A percentile compares a stretch with the other conserved stretches of the same genome.
Conservation (phyloP, 2,329 filamentous ascomycete genomes). For the Beauveria sp. region DNA sequence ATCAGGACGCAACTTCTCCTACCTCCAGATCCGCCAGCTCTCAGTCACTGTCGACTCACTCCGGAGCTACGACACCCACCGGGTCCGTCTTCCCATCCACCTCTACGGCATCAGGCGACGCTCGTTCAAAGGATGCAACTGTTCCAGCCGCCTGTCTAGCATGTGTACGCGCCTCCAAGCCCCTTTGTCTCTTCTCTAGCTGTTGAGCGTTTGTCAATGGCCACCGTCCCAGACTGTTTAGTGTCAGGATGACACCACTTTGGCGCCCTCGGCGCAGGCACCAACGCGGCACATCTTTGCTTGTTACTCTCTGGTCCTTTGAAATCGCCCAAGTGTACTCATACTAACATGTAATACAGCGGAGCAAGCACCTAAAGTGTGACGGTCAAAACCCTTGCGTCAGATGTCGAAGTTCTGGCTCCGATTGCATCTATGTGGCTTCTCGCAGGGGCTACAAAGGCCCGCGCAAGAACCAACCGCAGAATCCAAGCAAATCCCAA, state of each 20-base stretch:
- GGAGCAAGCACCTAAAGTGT: slow-evolving; percentile 66
- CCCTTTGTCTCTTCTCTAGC: background rate
- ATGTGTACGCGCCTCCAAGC: slow-evolving; percentile 38
- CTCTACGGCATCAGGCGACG: slow-evolving; percentile 16
- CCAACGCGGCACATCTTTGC: background rate
- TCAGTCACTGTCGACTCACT: background rate
- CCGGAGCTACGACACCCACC: background rate
- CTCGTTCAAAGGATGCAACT: slow-evolving; percentile 23
- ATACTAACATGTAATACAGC: slow-evolving; percentile 27
- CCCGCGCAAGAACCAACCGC: slow-evolving; percentile 28
- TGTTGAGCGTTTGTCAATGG: background rate
- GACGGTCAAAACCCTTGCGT: slow-evolving; percentile 63
- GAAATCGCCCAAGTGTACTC: background rate
- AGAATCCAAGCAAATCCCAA: slow-evolving; percentile 43
- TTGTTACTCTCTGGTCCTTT: background rate
- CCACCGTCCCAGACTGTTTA: slow-evolving; percentile 9
- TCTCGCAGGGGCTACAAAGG: slow-evolving; percentile 71
- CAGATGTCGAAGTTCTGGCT: slow-evolving; percentile 52
- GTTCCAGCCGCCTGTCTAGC: slow-evolving; percentile 47
- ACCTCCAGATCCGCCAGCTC: background rate
- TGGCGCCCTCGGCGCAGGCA: background rate
- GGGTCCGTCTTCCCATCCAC: slow-evolving; percentile 16
- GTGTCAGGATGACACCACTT: slow-evolving; percentile 5
- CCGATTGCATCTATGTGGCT: slow-evolving; percentile 63
- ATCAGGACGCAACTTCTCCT: background rate